A percentile compares a stretch with the other conserved stretches of the same genome.
Conservation (phyloP, 441 rosid genomes). For the Adansonia madagascariensis region DNA sequence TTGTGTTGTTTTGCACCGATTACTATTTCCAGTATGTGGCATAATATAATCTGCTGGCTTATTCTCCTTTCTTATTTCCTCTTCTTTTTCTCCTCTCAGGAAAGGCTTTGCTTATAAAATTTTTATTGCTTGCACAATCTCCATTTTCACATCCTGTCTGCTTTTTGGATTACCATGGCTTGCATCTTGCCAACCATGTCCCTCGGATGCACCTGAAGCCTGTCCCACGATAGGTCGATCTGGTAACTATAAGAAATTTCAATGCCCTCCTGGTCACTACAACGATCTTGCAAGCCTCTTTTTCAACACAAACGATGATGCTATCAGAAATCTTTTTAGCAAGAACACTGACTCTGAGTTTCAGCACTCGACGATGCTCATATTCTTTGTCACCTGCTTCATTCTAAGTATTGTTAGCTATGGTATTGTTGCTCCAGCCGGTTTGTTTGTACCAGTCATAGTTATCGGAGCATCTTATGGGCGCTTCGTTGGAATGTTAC, state of each 20-base stretch:
- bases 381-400: slow-evolving; percentile 71
- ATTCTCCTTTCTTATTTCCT: slow-evolving; percentile 20
- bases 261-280: slow-evolving; percentile 72
- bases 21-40: slow-evolving; percentile 1
- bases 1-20: slow-evolving; percentile 26
- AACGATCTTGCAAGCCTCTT: slow-evolving; percentile 93
- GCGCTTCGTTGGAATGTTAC: slow-evolving; percentile 69
- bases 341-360: slow-evolving; percentile 69
- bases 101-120: slow-evolving; percentile 58
- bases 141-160: slow-evolving; percentile 79
- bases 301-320: slow-evolving; percentile 89
- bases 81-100: slow-evolving; percentile 48
- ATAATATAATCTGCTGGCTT: slow-evolving; percentile 19
- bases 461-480: slow-evolving; percentile 87
- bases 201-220: slow-evolving; percentile 58
- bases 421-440: slow-evolving; percentile 82
- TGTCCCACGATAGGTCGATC: slow-evolving; percentile 91
- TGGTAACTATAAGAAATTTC: slow-evolving; percentile 84
- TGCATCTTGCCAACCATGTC: slow-evolving; percentile 77
- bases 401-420: slow-evolving; percentile 71
- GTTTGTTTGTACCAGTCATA: slow-evolving; percentile 83
- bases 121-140: slow-evolving; percentile 61
- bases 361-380: slow-evolving; percentile 56
- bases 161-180: slow-evolving; percentile 89
- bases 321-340: slow-evolving; percentile 87